A percentile compares a stretch with the other conserved stretches of the same genome.
These are phyloP conservation scores for Quercus agrifolia DNA, from an alignment of 306 rosid species.

Conservation along the genomic window DNA sequence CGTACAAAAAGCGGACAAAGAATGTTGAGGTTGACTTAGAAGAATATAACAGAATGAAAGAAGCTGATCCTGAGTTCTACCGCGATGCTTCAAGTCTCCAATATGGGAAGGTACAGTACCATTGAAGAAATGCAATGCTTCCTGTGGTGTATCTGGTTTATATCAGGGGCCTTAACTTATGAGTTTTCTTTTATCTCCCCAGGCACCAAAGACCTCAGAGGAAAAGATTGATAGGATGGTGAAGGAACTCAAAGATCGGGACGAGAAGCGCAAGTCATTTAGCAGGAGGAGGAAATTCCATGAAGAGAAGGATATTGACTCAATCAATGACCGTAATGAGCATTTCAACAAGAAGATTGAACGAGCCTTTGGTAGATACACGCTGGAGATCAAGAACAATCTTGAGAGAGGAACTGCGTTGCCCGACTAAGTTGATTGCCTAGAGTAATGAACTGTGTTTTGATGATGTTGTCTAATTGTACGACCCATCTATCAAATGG, in stretches of 20 bases:
- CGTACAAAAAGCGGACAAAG: conserved; percentile 85
- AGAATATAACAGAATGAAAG: conserved; percentile 91
- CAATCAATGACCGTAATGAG: conserved; percentile 94
- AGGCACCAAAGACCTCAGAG: conserved; percentile 82
- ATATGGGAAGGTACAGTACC: conserved; percentile 74
- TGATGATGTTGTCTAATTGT: neutral
- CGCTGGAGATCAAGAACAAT: conserved; percentile 94
- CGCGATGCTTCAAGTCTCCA: conserved; percentile 98
- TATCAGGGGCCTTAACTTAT: neutral
- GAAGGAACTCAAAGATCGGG: conserved; percentile 85
- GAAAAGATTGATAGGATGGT: conserved; percentile 92
- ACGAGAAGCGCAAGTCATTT: conserved; percentile 69
- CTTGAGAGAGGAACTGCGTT: conserved; percentile 98
- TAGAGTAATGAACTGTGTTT: neutral
- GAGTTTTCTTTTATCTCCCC: conserved; percentile 17
- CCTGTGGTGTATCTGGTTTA: neutral
- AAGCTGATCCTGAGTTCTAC: conserved; percentile 95
- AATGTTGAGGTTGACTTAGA: conserved; percentile 67
- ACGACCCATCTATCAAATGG: neutral
- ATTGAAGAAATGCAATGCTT: conserved; percentile 5
- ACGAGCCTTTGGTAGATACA: conserved; percentile 96
- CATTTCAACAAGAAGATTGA: conserved; percentile 98
- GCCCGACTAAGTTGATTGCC: conserved; percentile 61
- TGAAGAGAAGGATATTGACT: conserved; percentile 96
- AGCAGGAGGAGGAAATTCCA: conserved; percentile 88